Conservation (phyloP, 164 flowering plant species). For the Tinospora cordifolia region DNA sequence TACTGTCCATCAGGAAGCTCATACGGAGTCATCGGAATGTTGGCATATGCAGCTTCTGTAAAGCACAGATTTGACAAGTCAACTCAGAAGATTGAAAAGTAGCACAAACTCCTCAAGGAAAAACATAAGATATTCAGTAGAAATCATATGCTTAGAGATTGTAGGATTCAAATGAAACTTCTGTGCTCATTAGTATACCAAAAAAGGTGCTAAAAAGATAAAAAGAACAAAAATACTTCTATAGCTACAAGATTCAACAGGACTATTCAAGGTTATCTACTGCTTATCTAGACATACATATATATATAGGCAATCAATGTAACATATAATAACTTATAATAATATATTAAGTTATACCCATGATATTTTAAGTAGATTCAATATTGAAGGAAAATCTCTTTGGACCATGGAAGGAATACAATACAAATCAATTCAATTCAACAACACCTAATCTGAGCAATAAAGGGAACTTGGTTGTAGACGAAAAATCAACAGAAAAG, state of each 20-base stretch:
- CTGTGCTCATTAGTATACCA: not conserved
- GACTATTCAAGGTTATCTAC: not conserved
- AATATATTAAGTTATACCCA: not conserved
- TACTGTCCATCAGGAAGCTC: conserved; percentile 99
- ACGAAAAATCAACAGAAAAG: too few species aligned
- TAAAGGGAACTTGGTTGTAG: too few species aligned
- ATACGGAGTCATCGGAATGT: conserved; percentile 91
- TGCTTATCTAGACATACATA: too few species aligned
- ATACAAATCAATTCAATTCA: too few species aligned
- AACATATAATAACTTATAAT: not conserved
- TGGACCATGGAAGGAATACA: not conserved
- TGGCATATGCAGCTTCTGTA: conserved; percentile 80
- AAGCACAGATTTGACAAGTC: not conserved
- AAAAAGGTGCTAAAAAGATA: not conserved
- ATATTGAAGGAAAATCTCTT: not conserved
- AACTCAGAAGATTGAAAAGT: not conserved
- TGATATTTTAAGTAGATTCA: not conserved
- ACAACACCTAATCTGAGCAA: too few species aligned
- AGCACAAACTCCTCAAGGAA: not conserved
- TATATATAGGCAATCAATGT: not conserved
- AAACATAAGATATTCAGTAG: too few species aligned
- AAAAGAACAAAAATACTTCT: not conserved
- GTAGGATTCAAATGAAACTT: not conserved
- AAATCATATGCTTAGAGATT: not conserved
- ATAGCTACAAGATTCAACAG: not conserved